Evolutionary conservation across 2,329 filamentous ascomycete species (phyloP), one percentile per base, ranked within the genome.

Genomic region (Verticillium dahliae): DNA sequence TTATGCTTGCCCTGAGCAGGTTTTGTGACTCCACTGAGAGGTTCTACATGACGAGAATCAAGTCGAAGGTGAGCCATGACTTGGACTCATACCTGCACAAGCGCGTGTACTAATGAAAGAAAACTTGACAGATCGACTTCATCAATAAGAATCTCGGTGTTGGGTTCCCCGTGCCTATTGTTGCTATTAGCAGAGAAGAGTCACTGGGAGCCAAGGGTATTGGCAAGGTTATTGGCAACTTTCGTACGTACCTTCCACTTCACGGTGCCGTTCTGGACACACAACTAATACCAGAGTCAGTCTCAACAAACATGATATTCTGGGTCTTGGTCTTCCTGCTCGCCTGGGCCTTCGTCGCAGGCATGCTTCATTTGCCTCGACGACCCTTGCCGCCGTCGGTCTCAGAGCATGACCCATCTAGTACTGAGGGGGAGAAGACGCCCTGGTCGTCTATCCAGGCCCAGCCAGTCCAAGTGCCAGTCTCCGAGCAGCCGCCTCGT

Each of bases 121-220:
- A 67, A 61, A 27, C n/a, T 2, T 11, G 4, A 1, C 58, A 83
- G 80, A 73, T 81, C 27, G 75, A 83, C 57, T 74, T 83, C 10
- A 74, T 83, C 60, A 84, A 84, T 64, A 69, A 74, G 2, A 78
- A 84, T 67, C 76, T 84, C 65, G 80, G 81, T 0, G 67, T 82
- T 6, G 81, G 79, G 3, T 84, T 84, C 65, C 77, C 78, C 0
- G 74, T 83, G 2, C 81, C 81, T 0, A 74, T 84, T 2, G 70
- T 82, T 1, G 78, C 78, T 72, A 74, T 83, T 14, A 75, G 76
- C 45, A 67, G 71, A n/a, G 67, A 69, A 2, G 63, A 75, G 6
- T 65, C 74, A 11, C 63, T 77, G 7, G 68, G 70, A 18, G 66
- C 69, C 18, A 64, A 61, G 3, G 69, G 71, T 0, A 73, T 82